phyloP scores from a whole-genome alignment of 371 early-diverging fungal species.

The Mucor saturninus region DNA sequence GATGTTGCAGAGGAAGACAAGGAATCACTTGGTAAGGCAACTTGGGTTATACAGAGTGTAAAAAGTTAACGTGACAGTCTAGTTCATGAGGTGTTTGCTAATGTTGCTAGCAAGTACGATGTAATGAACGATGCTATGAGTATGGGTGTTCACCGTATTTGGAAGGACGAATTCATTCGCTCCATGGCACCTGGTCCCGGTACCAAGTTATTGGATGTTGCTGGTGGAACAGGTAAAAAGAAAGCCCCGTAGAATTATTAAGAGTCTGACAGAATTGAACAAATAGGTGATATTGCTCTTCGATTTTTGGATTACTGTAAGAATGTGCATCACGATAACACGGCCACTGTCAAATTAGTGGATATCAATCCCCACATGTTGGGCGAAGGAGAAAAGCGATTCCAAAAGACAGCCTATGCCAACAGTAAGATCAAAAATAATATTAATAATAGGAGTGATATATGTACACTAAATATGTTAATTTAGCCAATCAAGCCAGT shows the following conservation, averaged over 20 bases:
- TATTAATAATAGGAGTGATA: background rate
- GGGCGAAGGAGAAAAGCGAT: slow-evolving; percentile 84
- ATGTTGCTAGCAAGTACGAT: slow-evolving; percentile 93
- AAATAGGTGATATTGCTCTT: slow-evolving; percentile 89
- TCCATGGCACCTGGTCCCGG: slow-evolving; percentile 84
- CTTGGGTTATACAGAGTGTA: too few relatives aligned
- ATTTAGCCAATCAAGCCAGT: slow-evolving; percentile 60
- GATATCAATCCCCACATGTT: slow-evolving; percentile 97
- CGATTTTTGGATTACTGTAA: slow-evolving; percentile 87
- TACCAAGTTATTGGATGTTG: slow-evolving; percentile 92
- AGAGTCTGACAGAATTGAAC: too few relatives aligned
- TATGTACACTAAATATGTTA: background rate
- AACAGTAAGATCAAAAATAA: slow-evolving; percentile 49
- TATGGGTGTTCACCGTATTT: slow-evolving; percentile 90
- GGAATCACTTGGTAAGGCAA: slow-evolving; percentile 73
- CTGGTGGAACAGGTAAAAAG: slow-evolving; percentile 93
- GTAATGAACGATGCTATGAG: slow-evolving; percentile 98
- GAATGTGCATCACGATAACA: slow-evolving; percentile 65
- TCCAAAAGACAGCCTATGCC: slow-evolving; percentile 62
- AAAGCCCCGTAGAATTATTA: background rate
- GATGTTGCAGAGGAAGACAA: slow-evolving; percentile 85
- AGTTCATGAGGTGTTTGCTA: slow-evolving; percentile 91
- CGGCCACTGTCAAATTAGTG: slow-evolving; percentile 85
- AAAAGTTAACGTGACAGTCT: background rate
- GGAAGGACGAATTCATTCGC: slow-evolving; percentile 93